Evolutionary conservation across 169 alveolate genomes (phyloP).

Genomic region (Pseudocohnilembus persalinus): DNA sequence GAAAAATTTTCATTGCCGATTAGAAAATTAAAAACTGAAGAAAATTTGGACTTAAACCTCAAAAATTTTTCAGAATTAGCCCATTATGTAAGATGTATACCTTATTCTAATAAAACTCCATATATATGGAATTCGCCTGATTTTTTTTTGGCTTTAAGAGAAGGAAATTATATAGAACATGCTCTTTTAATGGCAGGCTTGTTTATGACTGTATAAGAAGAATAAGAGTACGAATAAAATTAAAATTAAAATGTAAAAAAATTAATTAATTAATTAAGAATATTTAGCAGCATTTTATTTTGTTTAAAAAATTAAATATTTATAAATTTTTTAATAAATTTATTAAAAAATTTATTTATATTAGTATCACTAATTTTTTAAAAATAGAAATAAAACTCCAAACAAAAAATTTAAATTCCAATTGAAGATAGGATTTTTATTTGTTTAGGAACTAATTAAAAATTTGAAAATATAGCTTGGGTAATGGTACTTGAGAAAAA

Average conservation of each 20-base stretch:
- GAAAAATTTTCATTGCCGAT: slow-evolving; percentile 64
- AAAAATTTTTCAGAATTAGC: slow-evolving; percentile 59
- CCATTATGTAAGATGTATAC: slow-evolving; percentile 71
- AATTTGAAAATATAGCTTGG: slow-evolving; percentile 54
- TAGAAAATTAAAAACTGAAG: neutral
- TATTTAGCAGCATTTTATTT: neutral
- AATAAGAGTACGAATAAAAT: too few species aligned
- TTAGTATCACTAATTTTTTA: neutral
- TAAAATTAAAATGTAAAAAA: neutral
- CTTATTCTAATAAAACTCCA: slow-evolving; percentile 41
- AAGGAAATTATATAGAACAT: slow-evolving; percentile 69
- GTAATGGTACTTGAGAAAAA: slow-evolving; percentile 56
- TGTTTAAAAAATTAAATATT: neutral
- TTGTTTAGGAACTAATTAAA: slow-evolving; percentile 61
- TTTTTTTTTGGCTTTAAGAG: slow-evolving; percentile 55
- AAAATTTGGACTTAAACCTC: slow-evolving; percentile 30
- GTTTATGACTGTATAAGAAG: slow-evolving; percentile 42
- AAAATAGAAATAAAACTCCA: neutral
- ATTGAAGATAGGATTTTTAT: slow-evolving; percentile 66
- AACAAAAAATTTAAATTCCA: slow-evolving; percentile 37
- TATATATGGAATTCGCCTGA: slow-evolving; percentile 73
- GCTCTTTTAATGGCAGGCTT: slow-evolving; percentile 62
- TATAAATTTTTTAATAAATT: neutral
- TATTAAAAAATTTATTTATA: neutral
- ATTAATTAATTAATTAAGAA: neutral